Percentiles rank a stretch among this genome's conserved stretches.
These are phyloP conservation scores for Cucurbita pepo DNA, from an alignment of 306 rosid species.

Conservation along the genomic window DNA sequence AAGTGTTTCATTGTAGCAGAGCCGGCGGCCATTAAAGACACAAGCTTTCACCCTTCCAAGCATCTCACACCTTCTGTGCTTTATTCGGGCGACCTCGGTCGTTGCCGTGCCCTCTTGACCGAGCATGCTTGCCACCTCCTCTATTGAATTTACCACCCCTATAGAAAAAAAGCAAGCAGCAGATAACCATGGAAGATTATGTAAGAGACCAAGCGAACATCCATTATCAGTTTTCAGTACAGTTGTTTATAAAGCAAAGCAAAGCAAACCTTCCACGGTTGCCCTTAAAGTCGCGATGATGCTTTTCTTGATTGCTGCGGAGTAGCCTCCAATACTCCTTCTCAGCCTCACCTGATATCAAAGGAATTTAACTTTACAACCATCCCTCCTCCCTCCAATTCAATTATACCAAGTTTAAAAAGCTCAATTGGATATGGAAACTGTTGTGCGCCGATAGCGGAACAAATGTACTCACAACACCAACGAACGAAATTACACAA, in stretches of 20 bases:
- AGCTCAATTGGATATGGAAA: not conserved
- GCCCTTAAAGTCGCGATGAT: constrained; percentile 21
- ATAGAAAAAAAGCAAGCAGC: not conserved
- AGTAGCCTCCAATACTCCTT: constrained; percentile 66
- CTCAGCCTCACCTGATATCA: constrained; percentile 64
- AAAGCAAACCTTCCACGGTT: constrained; percentile 52
- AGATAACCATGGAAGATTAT: not conserved
- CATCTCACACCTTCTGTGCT: constrained; percentile 30
- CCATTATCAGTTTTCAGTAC: no score
- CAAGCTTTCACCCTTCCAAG: constrained; percentile 4
- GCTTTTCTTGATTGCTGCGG: constrained; percentile 50
- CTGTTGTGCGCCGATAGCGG: no score
- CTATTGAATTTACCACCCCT: constrained; percentile 71
- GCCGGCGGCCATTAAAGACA: not conserved
- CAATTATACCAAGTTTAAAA: not conserved
- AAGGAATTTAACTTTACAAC: not conserved
- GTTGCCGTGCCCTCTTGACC: constrained; percentile 36
- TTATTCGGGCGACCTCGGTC: constrained; percentile 41
- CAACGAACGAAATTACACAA: no score
- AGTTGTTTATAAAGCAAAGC: no score
- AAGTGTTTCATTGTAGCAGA: not conserved
- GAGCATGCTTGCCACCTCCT: constrained; percentile 54
- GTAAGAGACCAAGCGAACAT: not conserved
- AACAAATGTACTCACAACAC: no score
- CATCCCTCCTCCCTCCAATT: not conserved